Evolutionary conservation across 495 filamentous ascomycete genomes (phyloP), one percentile per base, ranked within the genome.

Genomic region (Aspergillus avenaceus): DNA sequence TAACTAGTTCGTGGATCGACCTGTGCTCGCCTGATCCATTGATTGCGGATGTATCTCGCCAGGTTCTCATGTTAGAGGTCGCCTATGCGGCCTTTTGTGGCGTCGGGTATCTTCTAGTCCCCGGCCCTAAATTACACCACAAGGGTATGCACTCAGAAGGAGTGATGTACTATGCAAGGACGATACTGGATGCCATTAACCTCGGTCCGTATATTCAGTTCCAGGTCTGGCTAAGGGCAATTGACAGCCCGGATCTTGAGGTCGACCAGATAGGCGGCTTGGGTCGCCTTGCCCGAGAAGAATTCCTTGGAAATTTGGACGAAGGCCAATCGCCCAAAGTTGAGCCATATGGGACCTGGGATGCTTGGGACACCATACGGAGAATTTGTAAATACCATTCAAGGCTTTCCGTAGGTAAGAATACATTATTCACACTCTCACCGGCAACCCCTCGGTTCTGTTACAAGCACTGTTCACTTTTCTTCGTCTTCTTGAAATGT

Each of bases 1-100:
- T 87, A 21, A 80, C 79, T 9, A 95, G 88, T 60, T 82, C 86
- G 13, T 97, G 91, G 91, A 92, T 95, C 58, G 90, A 97, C 64
- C 65, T 97, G 3, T 87, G 84, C 54, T 96, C 91, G 25, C 71
- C 86, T 1, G 85, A 97, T 65, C 88, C 90, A 13, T 55, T 88
- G 50, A 83, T 96, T 49, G 81, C 88, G 2, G 84, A 88, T 61
- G 72, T 97, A 47, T 95, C 91, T 11, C 81, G 86, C 24, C 91
- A 96, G 62, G 88, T 96, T 2, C 70, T 99, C 41, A 89, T 90
- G 64, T 72, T 93, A 45, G 93, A 99, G 58, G 80, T 97, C 14
- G 84, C 87, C 18, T 99, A 97, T 67, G 95, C 93, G 28, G 89
- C 87, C 42, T 99, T 97, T 71, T 95, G 90, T 62, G 93, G 93